Percentiles rank a stretch among this genome's conserved stretches.
These are phyloP conservation scores for Glycine tomentella DNA, from an alignment of 306 rosid species.

Conservation along the genomic window DNA sequence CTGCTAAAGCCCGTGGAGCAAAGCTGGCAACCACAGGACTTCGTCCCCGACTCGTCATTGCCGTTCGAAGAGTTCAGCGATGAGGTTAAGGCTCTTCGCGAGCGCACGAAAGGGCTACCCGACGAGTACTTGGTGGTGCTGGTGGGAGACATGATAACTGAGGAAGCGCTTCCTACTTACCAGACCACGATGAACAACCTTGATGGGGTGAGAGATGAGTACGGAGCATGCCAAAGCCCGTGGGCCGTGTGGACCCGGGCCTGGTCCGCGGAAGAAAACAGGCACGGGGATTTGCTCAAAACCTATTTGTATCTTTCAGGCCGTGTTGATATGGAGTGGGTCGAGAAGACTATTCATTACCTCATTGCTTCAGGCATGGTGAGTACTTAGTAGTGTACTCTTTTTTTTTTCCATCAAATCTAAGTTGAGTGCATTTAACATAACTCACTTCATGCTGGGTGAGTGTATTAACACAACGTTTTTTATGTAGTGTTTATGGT, in stretches of 20 bases:
- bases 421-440: no score
- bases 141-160: slow-evolving; percentile 54
- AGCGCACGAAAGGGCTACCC: slow-evolving; percentile 69
- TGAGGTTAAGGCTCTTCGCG: slow-evolving; percentile 60
- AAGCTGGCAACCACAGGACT: slow-evolving; percentile 69
- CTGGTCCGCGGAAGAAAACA: no score
- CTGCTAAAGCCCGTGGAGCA: slow-evolving; percentile 70
- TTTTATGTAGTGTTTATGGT: no score
- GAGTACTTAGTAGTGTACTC: background rate
- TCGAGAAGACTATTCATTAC: slow-evolving; percentile 59
- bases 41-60: slow-evolving; percentile 62
- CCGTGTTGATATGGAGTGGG: slow-evolving; percentile 72
- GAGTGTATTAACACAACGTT: no score
- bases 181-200: background rate
- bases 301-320: slow-evolving; percentile 42
- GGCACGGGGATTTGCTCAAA: slow-evolving; percentile 42
- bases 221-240: slow-evolving; percentile 62
- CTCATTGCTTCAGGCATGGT: slow-evolving; percentile 71
- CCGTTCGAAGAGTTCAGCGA: slow-evolving; percentile 57
- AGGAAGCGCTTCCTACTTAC: slow-evolving; percentile 2
- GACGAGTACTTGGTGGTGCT: slow-evolving; percentile 77
- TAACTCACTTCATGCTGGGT: no score
- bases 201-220: slow-evolving; percentile 31
- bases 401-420: no score
- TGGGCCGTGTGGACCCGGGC: slow-evolving; percentile 33